phyloP scores from a whole-genome alignment of 768 basidiomycete genomes.

The Exidia glandulosa region DNA sequence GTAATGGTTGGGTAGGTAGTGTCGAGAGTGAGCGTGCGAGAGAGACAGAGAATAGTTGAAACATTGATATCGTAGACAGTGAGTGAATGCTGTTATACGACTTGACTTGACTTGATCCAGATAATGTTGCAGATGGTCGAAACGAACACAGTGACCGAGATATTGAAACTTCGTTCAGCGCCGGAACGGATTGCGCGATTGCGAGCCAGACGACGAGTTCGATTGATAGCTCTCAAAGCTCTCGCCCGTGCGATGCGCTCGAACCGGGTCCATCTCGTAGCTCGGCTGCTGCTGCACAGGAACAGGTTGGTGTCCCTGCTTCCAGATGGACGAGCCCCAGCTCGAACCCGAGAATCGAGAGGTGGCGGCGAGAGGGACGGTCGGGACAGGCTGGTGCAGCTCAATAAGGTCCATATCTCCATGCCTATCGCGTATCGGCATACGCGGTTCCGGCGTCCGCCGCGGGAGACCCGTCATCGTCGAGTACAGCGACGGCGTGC shows the following conservation, averaged over 20 bases:
- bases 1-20: not conserved
- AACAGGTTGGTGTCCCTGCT: not conserved
- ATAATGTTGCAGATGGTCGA: too few relatives aligned
- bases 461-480: conserved; percentile 55
- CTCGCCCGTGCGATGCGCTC: not conserved
- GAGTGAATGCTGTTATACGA: too few relatives aligned
- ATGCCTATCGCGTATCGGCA: conserved; percentile 42
- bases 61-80: not conserved
- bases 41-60: not conserved
- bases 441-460: conserved; percentile 57
- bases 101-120: too few relatives aligned
- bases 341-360: conserved; percentile 42
- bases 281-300: not conserved
- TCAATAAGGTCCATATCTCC: too few relatives aligned
- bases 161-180: not conserved
- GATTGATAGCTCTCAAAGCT: not conserved
- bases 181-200: not conserved
- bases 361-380: conserved; percentile 15
- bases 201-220: not conserved
- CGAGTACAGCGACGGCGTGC: conserved; percentile 52
- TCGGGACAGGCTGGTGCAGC: too few relatives aligned
- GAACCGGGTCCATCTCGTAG: not conserved
- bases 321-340: conserved; percentile 22
- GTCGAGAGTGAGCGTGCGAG: not conserved
- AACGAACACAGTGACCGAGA: too few relatives aligned